A percentile compares a stretch with the other conserved stretches of the same genome.
Conservation (phyloP, 805 yeast genomes). For the Nakazawaea holstii region DNA sequence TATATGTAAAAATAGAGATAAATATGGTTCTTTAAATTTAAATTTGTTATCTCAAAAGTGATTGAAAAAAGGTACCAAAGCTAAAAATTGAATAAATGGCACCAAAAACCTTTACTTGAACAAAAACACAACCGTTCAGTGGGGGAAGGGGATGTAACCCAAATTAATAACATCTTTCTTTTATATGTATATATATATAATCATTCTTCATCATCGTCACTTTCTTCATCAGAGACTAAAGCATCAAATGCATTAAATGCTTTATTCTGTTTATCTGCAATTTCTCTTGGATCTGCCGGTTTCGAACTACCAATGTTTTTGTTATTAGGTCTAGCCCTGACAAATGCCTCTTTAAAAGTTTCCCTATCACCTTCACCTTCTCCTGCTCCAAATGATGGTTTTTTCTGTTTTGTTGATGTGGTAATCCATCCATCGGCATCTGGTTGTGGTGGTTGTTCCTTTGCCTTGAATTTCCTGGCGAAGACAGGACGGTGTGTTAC, state of each 20-base stretch:
- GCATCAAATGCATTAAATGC: constrained; percentile 82
- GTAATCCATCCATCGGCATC: constrained; percentile 88
- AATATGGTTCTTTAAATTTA: too few species aligned
- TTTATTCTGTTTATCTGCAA: constrained; percentile 60
- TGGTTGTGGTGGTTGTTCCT: constrained; percentile 42
- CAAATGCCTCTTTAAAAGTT: constrained; percentile 38
- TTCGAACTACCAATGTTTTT: constrained; percentile 70
- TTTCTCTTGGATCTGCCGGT: constrained; percentile 69
- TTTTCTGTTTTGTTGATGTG: constrained; percentile 35
- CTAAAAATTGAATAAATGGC: too few species aligned
- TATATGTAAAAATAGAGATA: too few species aligned
- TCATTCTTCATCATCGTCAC: too few species aligned
- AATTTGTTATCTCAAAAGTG: too few species aligned
- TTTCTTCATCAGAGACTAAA: constrained; percentile 54
- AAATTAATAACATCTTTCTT: too few species aligned
- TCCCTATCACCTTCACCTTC: constrained; percentile 44
- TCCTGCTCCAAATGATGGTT: constrained; percentile 36
- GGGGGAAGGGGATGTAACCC: background rate
- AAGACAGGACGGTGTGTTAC: constrained; percentile 40
- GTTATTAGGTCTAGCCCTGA: constrained; percentile 64
- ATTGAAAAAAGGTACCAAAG: too few species aligned
- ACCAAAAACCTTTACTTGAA: too few species aligned
- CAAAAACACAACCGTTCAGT: too few species aligned
- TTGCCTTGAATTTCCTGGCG: constrained; percentile 44
- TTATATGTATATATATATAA: too few species aligned